phyloP scores from a whole-genome alignment of 129 eudicot species.

The Pseudognaphalium luteoalbum region DNA sequence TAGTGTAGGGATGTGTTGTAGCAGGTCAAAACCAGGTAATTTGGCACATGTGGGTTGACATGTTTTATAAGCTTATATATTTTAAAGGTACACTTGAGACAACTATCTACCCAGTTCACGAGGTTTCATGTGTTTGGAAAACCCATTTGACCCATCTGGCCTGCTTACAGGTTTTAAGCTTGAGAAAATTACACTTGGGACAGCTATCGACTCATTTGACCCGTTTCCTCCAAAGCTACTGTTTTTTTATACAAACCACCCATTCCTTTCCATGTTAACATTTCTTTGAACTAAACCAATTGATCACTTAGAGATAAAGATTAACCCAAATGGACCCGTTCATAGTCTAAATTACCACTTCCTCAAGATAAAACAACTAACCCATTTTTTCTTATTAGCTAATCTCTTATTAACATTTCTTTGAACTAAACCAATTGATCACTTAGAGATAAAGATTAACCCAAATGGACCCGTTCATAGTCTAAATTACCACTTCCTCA shows the following conservation, averaged over 20 bases:
- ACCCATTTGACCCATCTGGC: background rate
- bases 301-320: background rate
- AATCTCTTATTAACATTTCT: background rate
- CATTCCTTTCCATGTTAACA: background rate
- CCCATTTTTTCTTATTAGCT: background rate
- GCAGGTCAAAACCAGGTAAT: background rate
- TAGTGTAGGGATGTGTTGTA: background rate
- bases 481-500: too few relatives aligned
- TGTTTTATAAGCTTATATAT: background rate
- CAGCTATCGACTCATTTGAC: background rate
- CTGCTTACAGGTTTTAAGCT: background rate
- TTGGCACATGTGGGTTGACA: background rate
- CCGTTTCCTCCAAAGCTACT: background rate
- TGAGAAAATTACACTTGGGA: background rate
- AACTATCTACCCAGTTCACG: background rate
- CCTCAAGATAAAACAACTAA: background rate
- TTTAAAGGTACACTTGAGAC: background rate
- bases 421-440: background rate
- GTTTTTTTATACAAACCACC: background rate
- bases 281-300: background rate
- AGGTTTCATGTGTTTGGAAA: background rate
- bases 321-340: background rate
- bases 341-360: too few relatives aligned
- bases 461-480: background rate
- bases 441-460: background rate